phyloP scores from a whole-genome alignment of 352 stramenopile genomes.

The Pythium monospermum region DNA sequence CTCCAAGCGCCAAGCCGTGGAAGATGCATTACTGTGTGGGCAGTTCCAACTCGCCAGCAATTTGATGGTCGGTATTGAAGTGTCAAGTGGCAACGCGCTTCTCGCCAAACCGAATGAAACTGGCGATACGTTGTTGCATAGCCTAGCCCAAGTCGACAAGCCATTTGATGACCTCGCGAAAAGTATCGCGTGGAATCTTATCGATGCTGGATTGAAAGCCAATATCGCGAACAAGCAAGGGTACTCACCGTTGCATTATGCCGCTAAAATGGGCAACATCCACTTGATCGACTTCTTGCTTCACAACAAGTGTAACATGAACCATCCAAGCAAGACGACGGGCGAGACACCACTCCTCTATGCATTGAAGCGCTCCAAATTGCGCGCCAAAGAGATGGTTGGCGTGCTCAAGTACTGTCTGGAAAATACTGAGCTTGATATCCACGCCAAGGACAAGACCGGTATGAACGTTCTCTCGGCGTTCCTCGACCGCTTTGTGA shows the following conservation, averaged over 20 bases:
- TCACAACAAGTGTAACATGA: conserved; percentile 44
- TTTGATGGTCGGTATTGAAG: conserved; percentile 49
- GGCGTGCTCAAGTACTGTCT: conserved; percentile 49
- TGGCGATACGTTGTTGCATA: conserved; percentile 59
- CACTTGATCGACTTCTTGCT: conserved; percentile 72
- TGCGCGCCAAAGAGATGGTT: conserved; percentile 23
- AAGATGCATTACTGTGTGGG: conserved; percentile 61
- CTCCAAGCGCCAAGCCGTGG: conserved; percentile 61
- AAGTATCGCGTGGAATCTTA: conserved; percentile 59
- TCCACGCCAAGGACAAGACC: conserved; percentile 35
- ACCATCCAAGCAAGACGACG: conserved; percentile 27
- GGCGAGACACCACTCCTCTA: conserved; percentile 57
- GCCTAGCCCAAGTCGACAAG: conserved; percentile 48
- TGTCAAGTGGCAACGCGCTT: conserved; percentile 33
- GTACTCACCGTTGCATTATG: conserved; percentile 55
- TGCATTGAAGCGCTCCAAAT: conserved; percentile 29
- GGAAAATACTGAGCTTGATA: conserved; percentile 24
- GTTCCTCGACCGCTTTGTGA: conserved; percentile 54
- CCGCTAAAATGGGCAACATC: conserved; percentile 42
- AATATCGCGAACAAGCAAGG: conserved; percentile 28
- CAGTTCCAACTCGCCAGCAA: conserved; percentile 74
- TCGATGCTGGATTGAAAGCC: conserved; percentile 43
- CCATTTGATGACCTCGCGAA: conserved; percentile 50
- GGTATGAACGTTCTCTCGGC: conserved; percentile 47
- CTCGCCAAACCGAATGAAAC: conserved; percentile 35